These are phyloP conservation scores for Luvunga scandens DNA, from an alignment of 345 rosid genomes.

Conservation along the genomic window DNA sequence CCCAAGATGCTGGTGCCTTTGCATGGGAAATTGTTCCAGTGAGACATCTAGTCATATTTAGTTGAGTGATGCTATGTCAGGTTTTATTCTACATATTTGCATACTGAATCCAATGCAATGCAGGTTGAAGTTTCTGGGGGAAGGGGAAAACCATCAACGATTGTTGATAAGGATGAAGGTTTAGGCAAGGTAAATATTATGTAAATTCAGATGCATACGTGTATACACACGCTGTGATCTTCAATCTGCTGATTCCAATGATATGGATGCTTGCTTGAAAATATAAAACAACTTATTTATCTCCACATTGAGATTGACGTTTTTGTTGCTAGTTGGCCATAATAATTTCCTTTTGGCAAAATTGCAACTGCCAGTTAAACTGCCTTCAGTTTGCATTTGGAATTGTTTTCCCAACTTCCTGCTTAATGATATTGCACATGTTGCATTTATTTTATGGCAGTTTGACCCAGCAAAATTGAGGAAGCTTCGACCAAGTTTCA, in stretches of 20 bases:
- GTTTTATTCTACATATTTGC: conserved; percentile 4
- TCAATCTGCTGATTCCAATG: background rate
- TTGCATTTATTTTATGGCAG: conserved; percentile 37
- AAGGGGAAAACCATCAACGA: conserved; percentile 77
- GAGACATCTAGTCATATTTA: conserved; percentile 23
- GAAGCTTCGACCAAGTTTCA: conserved; percentile 96
- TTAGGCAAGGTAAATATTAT: conserved; percentile 70
- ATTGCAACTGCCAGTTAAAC: background rate
- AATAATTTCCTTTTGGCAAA: background rate
- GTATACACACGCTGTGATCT: background rate
- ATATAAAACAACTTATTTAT: background rate
- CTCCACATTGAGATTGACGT: background rate
- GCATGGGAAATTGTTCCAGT: conserved; percentile 94
- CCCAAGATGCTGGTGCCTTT: conserved; percentile 80
- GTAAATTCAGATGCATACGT: background rate
- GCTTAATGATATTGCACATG: background rate
- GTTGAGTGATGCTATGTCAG: background rate
- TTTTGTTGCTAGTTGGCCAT: background rate
- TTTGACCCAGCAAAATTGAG: conserved; percentile 88
- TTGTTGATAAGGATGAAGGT: conserved; percentile 92
- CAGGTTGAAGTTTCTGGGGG: conserved; percentile 98
- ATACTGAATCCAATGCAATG: background rate
- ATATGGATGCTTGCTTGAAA: background rate
- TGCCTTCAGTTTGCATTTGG: background rate
- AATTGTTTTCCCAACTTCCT: background rate